Percentiles rank a stretch among this genome's conserved stretches.
phyloP scores from a whole-genome alignment of 2,329 filamentous ascomycete species.

The Clathrospora elynae region DNA sequence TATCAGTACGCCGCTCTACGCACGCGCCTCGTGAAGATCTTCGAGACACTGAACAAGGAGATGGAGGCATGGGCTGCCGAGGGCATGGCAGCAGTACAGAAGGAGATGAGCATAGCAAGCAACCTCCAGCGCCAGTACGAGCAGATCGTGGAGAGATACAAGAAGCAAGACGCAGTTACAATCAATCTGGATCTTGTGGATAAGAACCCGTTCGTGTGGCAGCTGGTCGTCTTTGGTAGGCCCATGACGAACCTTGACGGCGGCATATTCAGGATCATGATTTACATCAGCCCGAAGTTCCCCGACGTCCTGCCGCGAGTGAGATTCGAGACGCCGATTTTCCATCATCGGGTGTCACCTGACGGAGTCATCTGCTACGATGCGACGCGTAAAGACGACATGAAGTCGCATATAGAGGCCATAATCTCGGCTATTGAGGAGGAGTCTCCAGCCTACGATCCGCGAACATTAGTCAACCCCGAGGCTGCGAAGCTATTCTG shows the following conservation, averaged over 20 bases:
- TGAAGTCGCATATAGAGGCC: slow-evolving; percentile 80
- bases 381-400: slow-evolving; percentile 72
- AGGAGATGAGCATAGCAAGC: slow-evolving; percentile 75
- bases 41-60: slow-evolving; percentile 73
- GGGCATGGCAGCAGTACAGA: slow-evolving; percentile 65
- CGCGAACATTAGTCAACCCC: slow-evolving; percentile 81
- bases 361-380: slow-evolving; percentile 82
- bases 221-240: slow-evolving; percentile 84
- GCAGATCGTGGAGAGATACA: slow-evolving; percentile 77
- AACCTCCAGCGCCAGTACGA: slow-evolving; percentile 85
- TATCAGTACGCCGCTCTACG: slow-evolving; percentile 82
- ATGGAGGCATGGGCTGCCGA: slow-evolving; percentile 71
- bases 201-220: slow-evolving; percentile 88
- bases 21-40: slow-evolving; percentile 70
- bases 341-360: slow-evolving; percentile 82
- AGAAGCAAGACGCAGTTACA: slow-evolving; percentile 69
- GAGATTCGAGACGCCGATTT: slow-evolving; percentile 78
- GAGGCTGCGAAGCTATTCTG: slow-evolving; percentile 88
- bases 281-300: slow-evolving; percentile 82
- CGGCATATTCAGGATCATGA: slow-evolving; percentile 77
- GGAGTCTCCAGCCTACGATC: slow-evolving; percentile 85
- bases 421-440: slow-evolving; percentile 86
- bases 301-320: slow-evolving; percentile 87
- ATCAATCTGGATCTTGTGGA: slow-evolving; percentile 78
- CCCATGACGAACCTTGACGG: slow-evolving; percentile 94